These are phyloP conservation scores for Oryza meyeriana DNA, from an alignment of 176 grass and related monocot genomes.

Conservation along the genomic window DNA sequence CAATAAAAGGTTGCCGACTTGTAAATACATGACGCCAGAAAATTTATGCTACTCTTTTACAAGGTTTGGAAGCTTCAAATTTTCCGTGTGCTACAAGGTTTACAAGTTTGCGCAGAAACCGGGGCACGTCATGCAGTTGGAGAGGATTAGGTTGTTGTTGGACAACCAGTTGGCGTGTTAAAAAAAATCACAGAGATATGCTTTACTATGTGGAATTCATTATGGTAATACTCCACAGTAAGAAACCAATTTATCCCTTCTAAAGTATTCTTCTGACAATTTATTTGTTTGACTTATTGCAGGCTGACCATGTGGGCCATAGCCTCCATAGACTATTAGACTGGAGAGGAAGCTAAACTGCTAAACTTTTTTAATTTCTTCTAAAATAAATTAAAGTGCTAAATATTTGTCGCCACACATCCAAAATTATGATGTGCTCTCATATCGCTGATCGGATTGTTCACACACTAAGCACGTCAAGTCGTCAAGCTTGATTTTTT, in stretches of 20 bases:
- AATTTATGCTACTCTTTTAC: background rate
- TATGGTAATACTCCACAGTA: background rate
- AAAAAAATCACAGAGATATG: background rate
- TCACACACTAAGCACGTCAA: slow-evolving; percentile 20
- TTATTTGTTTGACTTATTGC: background rate
- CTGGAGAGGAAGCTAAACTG: background rate
- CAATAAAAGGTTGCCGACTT: background rate
- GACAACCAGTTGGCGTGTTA: background rate
- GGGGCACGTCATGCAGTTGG: background rate
- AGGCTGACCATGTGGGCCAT: background rate
- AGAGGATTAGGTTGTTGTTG: background rate
- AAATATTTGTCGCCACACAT: background rate
- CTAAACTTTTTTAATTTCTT: background rate
- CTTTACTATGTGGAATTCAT: background rate
- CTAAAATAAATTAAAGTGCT: background rate
- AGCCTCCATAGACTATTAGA: background rate
- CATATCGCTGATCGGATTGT: background rate
- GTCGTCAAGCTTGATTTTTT: slow-evolving; percentile 20
- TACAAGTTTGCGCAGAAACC: slow-evolving; percentile 16
- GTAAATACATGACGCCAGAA: background rate
- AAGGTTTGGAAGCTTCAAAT: background rate
- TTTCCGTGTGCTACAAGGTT: background rate
- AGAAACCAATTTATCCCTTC: background rate
- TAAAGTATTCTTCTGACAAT: background rate
- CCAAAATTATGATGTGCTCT: background rate